Evolutionary conservation across 306 rosid genomes (phyloP), one percentile per base, ranked within the genome.

Genomic region (Corylus heterophylla): DNA sequence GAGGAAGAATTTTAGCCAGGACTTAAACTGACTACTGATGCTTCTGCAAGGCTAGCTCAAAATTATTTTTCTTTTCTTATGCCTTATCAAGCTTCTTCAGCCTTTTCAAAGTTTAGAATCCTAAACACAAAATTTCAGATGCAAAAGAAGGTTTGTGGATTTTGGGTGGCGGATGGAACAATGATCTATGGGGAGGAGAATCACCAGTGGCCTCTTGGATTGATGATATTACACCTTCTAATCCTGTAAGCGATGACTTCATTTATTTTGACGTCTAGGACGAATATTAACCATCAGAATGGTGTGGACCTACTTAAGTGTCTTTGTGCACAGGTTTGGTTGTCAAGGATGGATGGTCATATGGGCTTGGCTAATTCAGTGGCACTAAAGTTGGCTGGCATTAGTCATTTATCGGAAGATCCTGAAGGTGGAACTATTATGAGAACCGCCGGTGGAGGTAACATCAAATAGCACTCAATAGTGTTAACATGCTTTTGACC

Each of bases 91-190:
- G 75, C 14, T 71, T 50, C 12, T 5, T 5, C 56, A 48, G 7
- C 71, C 11, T 39, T 67, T 67, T 16, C 71, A 67, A 8, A 37
- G 25, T 35, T 52, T 49, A 35, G 16, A 22, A 22, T 22, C 22
- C 71, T 31, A 11, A 35, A 31, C 37, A 39, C 42, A 72, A 81
- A 79, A 67, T 42, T 79, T 76, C 83, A 93, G 98, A 86, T 76
- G 63, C 81, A 76, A 83, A 90, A 74, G 86, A 83, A 76, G 96
- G 92, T 81, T 89, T 89, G 55, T 94, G 98, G 98, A 86, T 94
- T 79, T 82, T 92, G 92, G 98, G 98, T 63, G 96, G 97, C 80
- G 94, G 97, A 79, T 94, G 98, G 98, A 92, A 94, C 85, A 90
- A 90, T 85, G 96, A 90, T 83, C 87, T 79, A 8, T 90, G 98